Percentiles rank a stretch among this genome's conserved stretches.
phyloP scores from a whole-genome alignment of 2,329 filamentous ascomycete genomes.

The Colletotrichum incanum region DNA sequence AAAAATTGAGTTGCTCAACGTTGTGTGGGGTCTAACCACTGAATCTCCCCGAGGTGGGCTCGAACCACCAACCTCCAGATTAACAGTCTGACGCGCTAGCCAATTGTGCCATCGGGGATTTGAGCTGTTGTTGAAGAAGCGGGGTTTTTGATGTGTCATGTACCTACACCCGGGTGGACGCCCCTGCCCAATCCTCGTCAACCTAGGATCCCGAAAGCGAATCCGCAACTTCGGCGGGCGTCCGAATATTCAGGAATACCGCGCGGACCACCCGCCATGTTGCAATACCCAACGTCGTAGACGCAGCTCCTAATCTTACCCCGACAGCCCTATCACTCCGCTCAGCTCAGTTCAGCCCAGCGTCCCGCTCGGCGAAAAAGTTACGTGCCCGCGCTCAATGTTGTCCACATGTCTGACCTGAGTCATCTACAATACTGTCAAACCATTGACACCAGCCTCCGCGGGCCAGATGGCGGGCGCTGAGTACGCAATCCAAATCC shows the following conservation, averaged over 20 bases:
- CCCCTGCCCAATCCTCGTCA: background rate
- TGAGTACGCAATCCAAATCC: background rate
- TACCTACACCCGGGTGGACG: background rate
- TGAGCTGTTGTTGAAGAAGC: background rate
- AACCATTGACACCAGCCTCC: background rate
- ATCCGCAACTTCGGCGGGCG: background rate
- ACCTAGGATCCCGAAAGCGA: background rate
- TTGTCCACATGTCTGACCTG: background rate
- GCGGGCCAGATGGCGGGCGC: background rate
- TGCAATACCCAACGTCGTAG: background rate
- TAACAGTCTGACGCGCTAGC: conserved; percentile 44
- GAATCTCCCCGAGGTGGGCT: conserved; percentile 39
- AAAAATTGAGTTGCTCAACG: accelerated
- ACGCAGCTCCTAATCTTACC: conserved; percentile 4
- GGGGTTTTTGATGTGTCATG: background rate
- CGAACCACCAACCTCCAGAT: conserved; percentile 44
- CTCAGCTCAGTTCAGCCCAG: background rate
- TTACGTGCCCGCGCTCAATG: background rate
- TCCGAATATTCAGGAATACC: background rate
- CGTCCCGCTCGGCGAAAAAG: background rate
- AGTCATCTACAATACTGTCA: background rate
- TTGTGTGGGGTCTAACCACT: background rate
- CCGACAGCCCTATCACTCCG: conserved; percentile 6
- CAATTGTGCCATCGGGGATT: conserved; percentile 43
- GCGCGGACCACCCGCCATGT: background rate